Evolutionary conservation across 2,329 filamentous ascomycete species (phyloP), one percentile per base, ranked within the genome.

Genomic region (Diaporthe nobilis): DNA sequence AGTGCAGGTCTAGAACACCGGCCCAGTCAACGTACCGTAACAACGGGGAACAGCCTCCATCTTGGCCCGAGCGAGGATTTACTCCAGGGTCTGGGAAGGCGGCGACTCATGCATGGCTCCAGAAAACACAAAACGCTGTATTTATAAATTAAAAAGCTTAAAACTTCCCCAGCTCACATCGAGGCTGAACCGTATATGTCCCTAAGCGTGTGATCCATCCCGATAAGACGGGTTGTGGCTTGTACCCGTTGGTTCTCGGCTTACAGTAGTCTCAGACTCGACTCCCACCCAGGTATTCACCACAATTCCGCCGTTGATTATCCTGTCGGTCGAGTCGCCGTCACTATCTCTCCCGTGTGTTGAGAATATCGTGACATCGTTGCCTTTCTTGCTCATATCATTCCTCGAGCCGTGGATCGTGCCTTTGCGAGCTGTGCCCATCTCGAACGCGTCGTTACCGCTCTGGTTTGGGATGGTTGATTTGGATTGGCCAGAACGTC

Each of bases 381-480:
- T 67, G 37, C 63, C 57, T 28, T 60, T 49, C 15, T 34, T 34
- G 25, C 51, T 61, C 25, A 37, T 58, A 20, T 71, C 39, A 4
- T 39, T 7, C 51, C 22, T 61, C 2, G 70, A 51, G 55, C 55
- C 44, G 22, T 60, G 20, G n/a, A 61, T 25, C 10, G 20, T 49
- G 10, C 34, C 70, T 49, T 72, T 72, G 2, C 51, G 51, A 22
- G 55, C 22, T 0, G 70, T 71, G 28, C 37, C 37, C 74, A 75
- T 75, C 34, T 75, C 74, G 31, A 75, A 75, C 1, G 68, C 68
- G 44, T 75, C 74, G 60, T 72, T 53, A 1, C 53, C 47, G 55
- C 74, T 72, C 15, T 72, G 34, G 20, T 60, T 68, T 5, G 74
- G 74, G 2, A 75, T 49, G 8, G 57, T 25, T 4, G 74, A 61